These are phyloP conservation scores for Corinectria fuckeliana DNA, from an alignment of 2,329 filamentous ascomycete genomes.

Conservation along the genomic window DNA sequence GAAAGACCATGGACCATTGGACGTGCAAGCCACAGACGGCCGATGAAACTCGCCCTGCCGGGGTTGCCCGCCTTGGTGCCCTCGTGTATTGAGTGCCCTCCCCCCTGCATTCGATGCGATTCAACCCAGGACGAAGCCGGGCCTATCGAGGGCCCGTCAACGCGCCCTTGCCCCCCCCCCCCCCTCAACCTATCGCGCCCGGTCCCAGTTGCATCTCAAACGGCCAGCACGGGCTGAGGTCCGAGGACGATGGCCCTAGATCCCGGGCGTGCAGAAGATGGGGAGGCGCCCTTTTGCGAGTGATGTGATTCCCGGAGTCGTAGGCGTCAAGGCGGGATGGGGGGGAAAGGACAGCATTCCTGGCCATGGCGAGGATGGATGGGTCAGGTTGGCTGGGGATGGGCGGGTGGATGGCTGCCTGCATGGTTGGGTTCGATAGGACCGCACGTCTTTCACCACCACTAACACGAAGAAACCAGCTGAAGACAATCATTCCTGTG, in stretches of 20 bases:
- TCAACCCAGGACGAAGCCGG: neutral
- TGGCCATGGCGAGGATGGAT: neutral
- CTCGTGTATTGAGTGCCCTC: neutral
- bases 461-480: neutral
- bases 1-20: conserved; percentile 16
- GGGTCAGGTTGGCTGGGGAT: neutral
- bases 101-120: conserved; percentile 20
- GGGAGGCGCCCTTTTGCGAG: too few relatives aligned
- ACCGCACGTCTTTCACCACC: conserved; percentile 8
- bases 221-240: conserved; percentile 24
- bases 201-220: conserved; percentile 35
- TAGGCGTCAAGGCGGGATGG: neutral
- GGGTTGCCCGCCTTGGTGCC: conserved; percentile 16
- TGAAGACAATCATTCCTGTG: conserved; percentile 29
- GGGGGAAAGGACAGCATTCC: neutral
- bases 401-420: neutral
- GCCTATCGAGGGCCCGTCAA: neutral
- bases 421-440: neutral
- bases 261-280: too few relatives aligned
- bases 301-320: too few relatives aligned
- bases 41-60: conserved; percentile 29
- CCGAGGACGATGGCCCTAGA: neutral
- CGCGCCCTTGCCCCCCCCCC: neutral
- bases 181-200: conserved; percentile 23
- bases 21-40: conserved; percentile 22